Evolutionary conservation across 306 rosid species (phyloP).

Genomic region (Ceratonia siliqua): DNA sequence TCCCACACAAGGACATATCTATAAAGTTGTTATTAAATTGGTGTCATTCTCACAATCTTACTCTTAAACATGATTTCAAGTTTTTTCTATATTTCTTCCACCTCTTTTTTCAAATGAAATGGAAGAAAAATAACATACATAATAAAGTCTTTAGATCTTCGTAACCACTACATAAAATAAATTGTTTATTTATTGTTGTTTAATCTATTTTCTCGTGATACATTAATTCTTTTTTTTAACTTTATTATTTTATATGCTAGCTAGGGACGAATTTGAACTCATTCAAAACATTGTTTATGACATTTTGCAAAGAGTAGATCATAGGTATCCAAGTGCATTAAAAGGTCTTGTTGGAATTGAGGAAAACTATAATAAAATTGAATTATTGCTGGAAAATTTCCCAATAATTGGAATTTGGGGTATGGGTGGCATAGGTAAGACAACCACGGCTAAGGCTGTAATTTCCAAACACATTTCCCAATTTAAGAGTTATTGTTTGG

Average conservation of each 20-base stretch:
- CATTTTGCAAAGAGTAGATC: background rate
- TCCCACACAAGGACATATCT: too few species aligned
- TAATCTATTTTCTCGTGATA: too few species aligned
- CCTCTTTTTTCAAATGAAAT: too few species aligned
- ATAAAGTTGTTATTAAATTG: too few species aligned
- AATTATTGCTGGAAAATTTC: background rate
- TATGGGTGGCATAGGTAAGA: slow-evolving; percentile 37
- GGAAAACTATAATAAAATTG: background rate
- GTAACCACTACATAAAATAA: too few species aligned
- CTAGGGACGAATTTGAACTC: background rate
- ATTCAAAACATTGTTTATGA: slow-evolving; percentile 19
- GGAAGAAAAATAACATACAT: too few species aligned
- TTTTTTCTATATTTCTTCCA: too few species aligned
- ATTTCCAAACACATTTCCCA: background rate
- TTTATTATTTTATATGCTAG: background rate
- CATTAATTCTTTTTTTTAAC: background rate
- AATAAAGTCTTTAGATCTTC: too few species aligned
- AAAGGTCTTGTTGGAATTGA: slow-evolving; percentile 5
- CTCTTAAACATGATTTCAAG: too few species aligned
- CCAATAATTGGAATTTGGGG: slow-evolving; percentile 40
- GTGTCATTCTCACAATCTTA: too few species aligned
- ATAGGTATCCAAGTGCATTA: background rate
- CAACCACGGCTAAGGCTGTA: slow-evolving; percentile 24
- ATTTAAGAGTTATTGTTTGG: slow-evolving; percentile 27
- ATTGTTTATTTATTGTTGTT: too few species aligned